Base-by-base conservation (phyloP, 495 filamentous ascomycete species). In the Hypoxylon cercidicola region DNA sequence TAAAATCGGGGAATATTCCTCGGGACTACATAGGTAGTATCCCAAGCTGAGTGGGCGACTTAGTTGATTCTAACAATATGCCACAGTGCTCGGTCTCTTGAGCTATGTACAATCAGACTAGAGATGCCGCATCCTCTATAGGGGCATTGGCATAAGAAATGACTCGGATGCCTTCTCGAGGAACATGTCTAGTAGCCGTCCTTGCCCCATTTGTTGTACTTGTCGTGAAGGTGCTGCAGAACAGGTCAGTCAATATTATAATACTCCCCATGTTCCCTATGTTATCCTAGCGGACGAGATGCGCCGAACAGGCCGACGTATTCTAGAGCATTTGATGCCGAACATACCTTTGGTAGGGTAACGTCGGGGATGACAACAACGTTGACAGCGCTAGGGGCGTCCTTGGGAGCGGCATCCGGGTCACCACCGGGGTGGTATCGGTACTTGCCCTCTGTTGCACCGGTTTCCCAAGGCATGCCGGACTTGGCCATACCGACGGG, bases 191-290 rank as follows among this genome's bases (percentile, higher is more conserved):
- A 78, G 73, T 83, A 85, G 46, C 82, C 82, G 7, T 97, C 95
- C 87, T 97, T 98, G 78, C 94, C 95, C 85, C 89, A 97, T 86
- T 99, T 99, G 87, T 99, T 99, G 85, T 87, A 98, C 76, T 88
- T 88, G 68, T 98, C 95, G 80, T 99, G 95, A 55, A 96, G 85
- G 48, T 86, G 80, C 95, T 97, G 64, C 15, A 54, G 41, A 62
- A 54, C 15, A 43, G 43, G 53, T 75, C 50, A 77, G 69, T 69
- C 45, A 44, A 49, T 16, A 46, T 65, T 21, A 20, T 18, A 5
- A 28, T 55, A 23, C 48, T 48, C 13, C 21, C 6, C 9, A 3
- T 28, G 5, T 8, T 21, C 12, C 30, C 4, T 32, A 5, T 32
- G 30, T 32, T 32, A 10, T 37, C 9, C 34, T 37, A 12, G 34